Base-by-base conservation (phyloP, 352 stramenopile species). In the Phytophthora chlamydospora region DNA sequence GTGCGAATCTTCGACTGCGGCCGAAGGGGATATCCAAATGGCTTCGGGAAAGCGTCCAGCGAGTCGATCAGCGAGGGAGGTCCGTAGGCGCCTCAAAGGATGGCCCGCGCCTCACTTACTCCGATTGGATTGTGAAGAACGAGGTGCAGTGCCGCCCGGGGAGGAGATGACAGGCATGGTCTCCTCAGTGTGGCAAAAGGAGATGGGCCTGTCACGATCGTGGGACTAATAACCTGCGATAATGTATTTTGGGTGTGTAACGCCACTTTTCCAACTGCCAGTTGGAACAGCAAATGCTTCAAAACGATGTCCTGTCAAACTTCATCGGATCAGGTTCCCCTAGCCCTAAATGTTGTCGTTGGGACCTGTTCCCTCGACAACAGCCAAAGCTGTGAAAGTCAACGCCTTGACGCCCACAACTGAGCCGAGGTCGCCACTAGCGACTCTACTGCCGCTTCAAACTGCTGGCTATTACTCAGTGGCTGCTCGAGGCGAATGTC, bases 91-190 rank as follows among this genome's bases (percentile, higher is more conserved):
- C 6, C 24, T 36, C 21, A 3, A 46, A 3, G 32, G 39, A 24
- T 24, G 21, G 11, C 10, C 38, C 27, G 41, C 36, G 41, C 52
- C 53, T 61, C 53, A 61, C 39, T 38, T 16, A 1, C 12, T 58
- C 45, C 24, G 31, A 38, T 60, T 41, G 2, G 49, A 66, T 60
- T 65, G 48, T 39, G 58, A 60, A 24, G 39, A 45, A 51, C 21
- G 21, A 24, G 21, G 21, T 52, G 39, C 33, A 57, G 27, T 13
- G 35, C 47, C n/a, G n/a, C n/a, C n/a, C n/a, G n/a, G n/a, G n/a
- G n/a, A n/a, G n/a, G n/a, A n/a, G n/a, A n/a, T n/a, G n/a, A n/a
- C n/a, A n/a, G n/a, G n/a, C n/a, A n/a, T n/a, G 38, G 46, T 11
- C 47, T 43, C 13, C 31, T 55, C 34, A 35, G 47, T 46, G 48